Conservation (phyloP, 371 early-diverging fungal genomes). For the Syncephalis plumigaleata region DNA sequence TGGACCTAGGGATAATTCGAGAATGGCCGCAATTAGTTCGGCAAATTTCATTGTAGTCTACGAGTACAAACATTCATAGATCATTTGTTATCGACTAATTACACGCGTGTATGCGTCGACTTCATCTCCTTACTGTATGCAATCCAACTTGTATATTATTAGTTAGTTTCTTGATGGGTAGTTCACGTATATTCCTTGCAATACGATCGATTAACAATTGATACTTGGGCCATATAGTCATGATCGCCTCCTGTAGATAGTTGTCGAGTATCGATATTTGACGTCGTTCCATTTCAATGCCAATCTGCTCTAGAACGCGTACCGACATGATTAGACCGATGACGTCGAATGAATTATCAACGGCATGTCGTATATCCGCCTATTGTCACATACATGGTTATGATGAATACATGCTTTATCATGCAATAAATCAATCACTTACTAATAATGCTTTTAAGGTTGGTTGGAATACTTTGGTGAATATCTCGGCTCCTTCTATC, state of each 20-base stretch:
- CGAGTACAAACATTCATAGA: too few relatives aligned
- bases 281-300: constrained; percentile 64
- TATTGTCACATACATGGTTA: constrained; percentile 8
- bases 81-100: too few relatives aligned
- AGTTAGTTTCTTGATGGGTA: not conserved
- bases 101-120: too few relatives aligned
- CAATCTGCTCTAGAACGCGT: constrained; percentile 62
- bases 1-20: constrained; percentile 71
- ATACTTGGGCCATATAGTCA: constrained; percentile 87
- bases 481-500: constrained; percentile 30
- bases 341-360: constrained; percentile 67
- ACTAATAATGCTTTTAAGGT: constrained; percentile 61
- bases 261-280: constrained; percentile 64
- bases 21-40: constrained; percentile 57
- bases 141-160: not conserved
- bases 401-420: constrained; percentile 1
- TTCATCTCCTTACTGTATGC: constrained; percentile 12
- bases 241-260: constrained; percentile 73
- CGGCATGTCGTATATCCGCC: constrained; percentile 39
- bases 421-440: constrained; percentile 4
- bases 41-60: constrained; percentile 74
- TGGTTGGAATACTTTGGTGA: constrained; percentile 56
- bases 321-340: constrained; percentile 75
- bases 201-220: constrained; percentile 55
- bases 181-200: not conserved